Conservation (phyloP, 2,329 filamentous ascomycete genomes). For the Rutstroemia sp. region DNA sequence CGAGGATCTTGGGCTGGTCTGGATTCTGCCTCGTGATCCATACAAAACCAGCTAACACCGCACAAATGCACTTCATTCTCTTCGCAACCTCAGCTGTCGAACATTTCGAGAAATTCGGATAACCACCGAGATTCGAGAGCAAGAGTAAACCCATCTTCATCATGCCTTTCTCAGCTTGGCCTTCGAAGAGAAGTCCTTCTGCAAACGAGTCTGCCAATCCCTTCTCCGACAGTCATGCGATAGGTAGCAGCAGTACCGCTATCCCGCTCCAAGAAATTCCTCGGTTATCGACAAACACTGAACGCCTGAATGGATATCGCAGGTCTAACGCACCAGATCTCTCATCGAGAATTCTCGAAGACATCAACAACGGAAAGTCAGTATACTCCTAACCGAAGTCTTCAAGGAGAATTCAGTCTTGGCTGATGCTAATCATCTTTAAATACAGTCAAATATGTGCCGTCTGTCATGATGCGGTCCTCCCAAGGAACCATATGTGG, state of each 20-base stretch:
- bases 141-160: too few species aligned
- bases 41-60: too few species aligned
- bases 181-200: too few species aligned
- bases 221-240: background rate
- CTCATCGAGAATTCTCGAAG: slow-evolving; percentile 7
- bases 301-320: slow-evolving; percentile 3
- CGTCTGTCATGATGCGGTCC: background rate
- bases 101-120: too few species aligned
- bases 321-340: slow-evolving; percentile 3
- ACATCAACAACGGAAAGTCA: slow-evolving; percentile 12
- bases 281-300: slow-evolving; percentile 3
- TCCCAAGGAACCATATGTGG: slow-evolving; percentile 11
- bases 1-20: too few species aligned
- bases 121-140: too few species aligned
- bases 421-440: background rate
- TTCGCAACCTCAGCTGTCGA: too few species aligned
- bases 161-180: too few species aligned
- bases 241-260: background rate
- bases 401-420: background rate
- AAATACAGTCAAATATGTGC: background rate
- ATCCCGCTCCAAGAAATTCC: background rate
- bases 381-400: background rate
- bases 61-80: too few species aligned
- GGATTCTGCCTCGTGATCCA: too few species aligned
- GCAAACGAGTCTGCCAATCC: background rate